These are phyloP conservation scores for Cubamyces lactineus DNA, from an alignment of 768 basidiomycete species.

Conservation along the genomic window DNA sequence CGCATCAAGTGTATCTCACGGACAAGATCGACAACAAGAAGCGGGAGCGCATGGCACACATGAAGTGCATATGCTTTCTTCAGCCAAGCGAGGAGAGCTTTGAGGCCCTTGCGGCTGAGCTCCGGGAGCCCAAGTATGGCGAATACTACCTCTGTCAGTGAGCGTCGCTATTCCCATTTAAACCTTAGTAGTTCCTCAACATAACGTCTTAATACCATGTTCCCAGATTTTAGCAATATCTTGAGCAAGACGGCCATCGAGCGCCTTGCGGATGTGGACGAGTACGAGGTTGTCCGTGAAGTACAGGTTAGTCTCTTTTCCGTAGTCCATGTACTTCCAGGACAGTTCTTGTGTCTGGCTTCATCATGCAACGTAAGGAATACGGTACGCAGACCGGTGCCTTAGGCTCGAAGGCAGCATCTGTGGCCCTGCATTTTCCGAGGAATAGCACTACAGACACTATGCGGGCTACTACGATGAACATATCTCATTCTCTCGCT, in stretches of 20 bases:
- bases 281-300: conserved; percentile 95
- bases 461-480: background rate
- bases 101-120: conserved; percentile 79
- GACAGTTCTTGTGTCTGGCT: no score
- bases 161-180: conserved; percentile 44
- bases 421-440: background rate
- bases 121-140: conserved; percentile 91
- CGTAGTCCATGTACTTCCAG: background rate
- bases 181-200: conserved; percentile 7
- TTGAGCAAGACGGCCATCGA: conserved; percentile 90
- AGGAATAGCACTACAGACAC: background rate
- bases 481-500: conserved; percentile 1
- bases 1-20: conserved; percentile 97
- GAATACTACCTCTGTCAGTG: conserved; percentile 99
- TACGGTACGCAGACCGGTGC: no score
- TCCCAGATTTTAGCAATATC: conserved; percentile 91
- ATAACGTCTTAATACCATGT: background rate
- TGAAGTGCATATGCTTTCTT: conserved; percentile 96
- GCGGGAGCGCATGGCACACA: conserved; percentile 90
- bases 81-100: conserved; percentile 83
- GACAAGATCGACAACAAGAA: conserved; percentile 96
- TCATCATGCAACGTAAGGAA: no score
- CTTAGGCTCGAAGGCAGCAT: no score
- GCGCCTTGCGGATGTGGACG: conserved; percentile 89
- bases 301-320: conserved; percentile 71